Base-by-base conservation (phyloP, 2,329 filamentous ascomycete genomes). In the Fusarium odoratissimum region DNA sequence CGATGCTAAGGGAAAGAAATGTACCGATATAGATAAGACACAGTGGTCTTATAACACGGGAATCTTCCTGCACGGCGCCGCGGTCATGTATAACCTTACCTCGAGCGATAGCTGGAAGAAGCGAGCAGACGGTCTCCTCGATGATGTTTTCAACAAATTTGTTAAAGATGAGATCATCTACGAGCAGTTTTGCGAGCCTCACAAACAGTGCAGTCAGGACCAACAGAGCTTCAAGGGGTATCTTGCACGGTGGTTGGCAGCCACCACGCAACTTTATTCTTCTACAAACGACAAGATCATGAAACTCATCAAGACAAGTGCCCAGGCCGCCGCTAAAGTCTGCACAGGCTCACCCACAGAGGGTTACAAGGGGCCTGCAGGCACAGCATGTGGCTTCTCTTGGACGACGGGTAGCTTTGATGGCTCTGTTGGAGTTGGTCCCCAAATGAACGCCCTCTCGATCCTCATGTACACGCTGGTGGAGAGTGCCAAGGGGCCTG, bases 191-290 rank as follows among this genome's bases (percentile, higher is more conserved):
- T 95, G 93, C 82, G 92, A 95, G 82, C 82, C 80, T 12, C 81
- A 81, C 64, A 82, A 83, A 61, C 84, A 84, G 31, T 95, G 93
- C 85, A 89, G 93, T 82, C 86, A 86, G 71, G 92, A 95, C 80
- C 91, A 94, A 82, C 87, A 88, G 76, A 90, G 87, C 52, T 95
- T 94, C 89, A 95, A 95, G 82, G 92, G 91, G 16, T 94, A 93
- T 80, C 84, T 94, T 31, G 82, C 89, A 31, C 90, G 92, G 48
- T 95, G 91, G 89, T 81, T 91, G 78, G 86, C 89, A 2, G 83
- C 83, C 23, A 87, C 88, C 4, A 81, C 85, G 11, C 85, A 88
- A 78, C 79, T 91, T 75, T 89, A 87, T 3, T 87, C 90, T 2
- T 84, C 85, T 71, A 88, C 86, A 3, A 83, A 81, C 66, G 80